Base-by-base conservation (phyloP, 2,329 filamentous ascomycete species). In the Xylaria sp. region DNA sequence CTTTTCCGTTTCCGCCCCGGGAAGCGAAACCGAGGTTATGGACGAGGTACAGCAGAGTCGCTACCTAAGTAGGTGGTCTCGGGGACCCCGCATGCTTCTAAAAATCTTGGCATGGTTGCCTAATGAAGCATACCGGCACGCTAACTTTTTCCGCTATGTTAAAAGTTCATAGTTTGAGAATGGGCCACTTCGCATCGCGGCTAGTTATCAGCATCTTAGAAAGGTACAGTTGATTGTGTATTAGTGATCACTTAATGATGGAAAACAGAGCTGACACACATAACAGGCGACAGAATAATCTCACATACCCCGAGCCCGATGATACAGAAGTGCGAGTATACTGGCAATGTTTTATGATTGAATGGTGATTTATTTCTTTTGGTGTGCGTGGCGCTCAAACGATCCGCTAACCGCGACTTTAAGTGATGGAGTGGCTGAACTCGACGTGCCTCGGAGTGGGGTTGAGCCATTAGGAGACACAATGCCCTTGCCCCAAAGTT, bases 261-360 rank as follows among this genome's bases (percentile, higher is more conserved):
- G 47, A 19, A 21, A 25, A 37, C n/a, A 27, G 4, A 33, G 23
- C 49, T 64, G 10, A 64, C 19, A 6, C 25, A 41, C 43, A 5
- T 37, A 13, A 13, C 6, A 70, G 68, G 38, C 67, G 67, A 40
- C 64, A 65, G 33, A 51, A 62, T 8, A 59, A 65, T 38, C 53
- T 66, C 47, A 56, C 67, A 7, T 66, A 65, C 38, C 56, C 62
- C 13, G 67, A 71, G 19, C 69, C 65, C 10, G 70, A 81, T 59
- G 82, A 87, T 64, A 71, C 80, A 17, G 80, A 82, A 58, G 76
- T 84, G 38, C 80, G 88, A 58, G 84, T 86, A 1, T 91, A 89
- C 66, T 92, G 89, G 89, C 88, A 88, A 29, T 90, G 87, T 71
- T 79, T 91, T 59, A 88, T 91, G 68, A 79, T 90, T 31, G 90